Percentiles rank a stretch among this genome's conserved stretches.
Conservation (phyloP, 2,329 filamentous ascomycete species). For the Neopestalotiopsis rosae region DNA sequence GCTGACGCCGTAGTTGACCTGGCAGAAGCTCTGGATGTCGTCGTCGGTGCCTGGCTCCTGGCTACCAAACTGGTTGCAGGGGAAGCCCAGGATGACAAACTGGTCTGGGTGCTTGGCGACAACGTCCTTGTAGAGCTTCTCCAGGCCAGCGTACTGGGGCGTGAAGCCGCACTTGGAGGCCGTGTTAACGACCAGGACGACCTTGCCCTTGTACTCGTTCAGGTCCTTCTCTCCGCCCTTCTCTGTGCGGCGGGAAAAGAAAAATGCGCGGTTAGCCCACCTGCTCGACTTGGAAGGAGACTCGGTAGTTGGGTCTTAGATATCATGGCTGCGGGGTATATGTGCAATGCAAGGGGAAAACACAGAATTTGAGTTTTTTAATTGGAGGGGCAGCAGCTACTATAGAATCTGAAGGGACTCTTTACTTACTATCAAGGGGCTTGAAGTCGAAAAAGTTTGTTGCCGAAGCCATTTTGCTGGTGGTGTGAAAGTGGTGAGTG, state of each 20-base stretch:
- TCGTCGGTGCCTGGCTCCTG: conserved; percentile 89
- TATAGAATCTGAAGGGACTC: conserved; percentile 11
- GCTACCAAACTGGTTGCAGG: conserved; percentile 94
- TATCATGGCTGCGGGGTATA: conserved; percentile 17
- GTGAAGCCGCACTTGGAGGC: conserved; percentile 99
- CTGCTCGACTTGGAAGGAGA: conserved; percentile 18
- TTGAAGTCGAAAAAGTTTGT: conserved; percentile 84
- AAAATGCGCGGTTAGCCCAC: conserved; percentile 23
- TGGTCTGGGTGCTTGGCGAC: conserved; percentile 72
- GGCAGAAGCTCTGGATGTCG: conserved; percentile 84
- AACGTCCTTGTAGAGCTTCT: conserved; percentile 85
- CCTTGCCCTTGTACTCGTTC: conserved; percentile 81
- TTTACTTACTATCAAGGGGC: conserved; percentile 75
- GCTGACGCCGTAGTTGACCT: conserved; percentile 89
- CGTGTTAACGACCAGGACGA: conserved; percentile 95
- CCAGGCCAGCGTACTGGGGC: conserved; percentile 89
- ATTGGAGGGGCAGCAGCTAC: conserved; percentile 2
- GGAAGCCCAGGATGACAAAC: conserved; percentile 92
- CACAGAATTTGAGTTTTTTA: background rate
- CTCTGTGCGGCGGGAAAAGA: conserved; percentile 51
- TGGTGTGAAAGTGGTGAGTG: conserved; percentile 21
- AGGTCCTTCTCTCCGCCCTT: conserved; percentile 76
- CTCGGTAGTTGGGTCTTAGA: conserved; percentile 1
- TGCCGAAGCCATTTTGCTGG: conserved; percentile 66
- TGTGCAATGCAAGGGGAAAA: background rate